Base-by-base conservation (phyloP, 192 early-diverging fungal genomes). In the Gamsiella multidivaricata region DNA sequence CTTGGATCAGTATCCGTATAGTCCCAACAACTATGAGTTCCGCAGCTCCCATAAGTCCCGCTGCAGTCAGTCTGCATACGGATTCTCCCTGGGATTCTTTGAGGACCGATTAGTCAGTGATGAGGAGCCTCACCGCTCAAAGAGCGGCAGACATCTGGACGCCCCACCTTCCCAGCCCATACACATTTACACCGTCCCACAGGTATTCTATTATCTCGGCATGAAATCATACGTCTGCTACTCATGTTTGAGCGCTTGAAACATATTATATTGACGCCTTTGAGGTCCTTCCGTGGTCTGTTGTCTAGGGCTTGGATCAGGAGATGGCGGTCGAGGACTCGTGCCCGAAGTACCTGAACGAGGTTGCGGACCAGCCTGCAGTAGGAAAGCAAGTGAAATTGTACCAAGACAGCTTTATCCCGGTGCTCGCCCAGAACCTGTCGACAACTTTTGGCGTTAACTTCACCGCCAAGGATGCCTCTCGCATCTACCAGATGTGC, bases 261-360 rank as follows among this genome's bases (percentile, higher is more conserved):
- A n/a, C n/a, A n/a, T n/a, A n/a, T n/a, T n/a, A n/a, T n/a, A n/a
- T n/a, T n/a, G n/a, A n/a, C n/a, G n/a, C n/a, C n/a, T n/a, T n/a
- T 41, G 14, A 14, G 7, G 39, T 41, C 6, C 28, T 10, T 43
- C 28, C 33, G 34, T 26, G 4, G 37, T 14, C 11, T 52, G 25
- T 3, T 15, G n/a, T n/a, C n/a, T 20, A 78, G 74, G 65, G 65
- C 7, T 10, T 64, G 22, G 74, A 78, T 26, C 34, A 57, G 33
- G 74, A 78, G 46, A 10, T 78, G 42, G 74, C 74, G 8, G 61
- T 78, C 37, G 69, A 78, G 55, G 68, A 69, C 39, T 52, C 74
- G 14, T 78, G 74, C 34, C 74, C 74, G 2, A 33, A 66, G 22
- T 78, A 66, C 65, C 22, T 56, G 0, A 54, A 78, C 3, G 56